A percentile compares a stretch with the other conserved stretches of the same genome.
These are phyloP conservation scores for Leccinum subgranulosum DNA, from an alignment of 768 basidiomycete species.

Conservation along the genomic window DNA sequence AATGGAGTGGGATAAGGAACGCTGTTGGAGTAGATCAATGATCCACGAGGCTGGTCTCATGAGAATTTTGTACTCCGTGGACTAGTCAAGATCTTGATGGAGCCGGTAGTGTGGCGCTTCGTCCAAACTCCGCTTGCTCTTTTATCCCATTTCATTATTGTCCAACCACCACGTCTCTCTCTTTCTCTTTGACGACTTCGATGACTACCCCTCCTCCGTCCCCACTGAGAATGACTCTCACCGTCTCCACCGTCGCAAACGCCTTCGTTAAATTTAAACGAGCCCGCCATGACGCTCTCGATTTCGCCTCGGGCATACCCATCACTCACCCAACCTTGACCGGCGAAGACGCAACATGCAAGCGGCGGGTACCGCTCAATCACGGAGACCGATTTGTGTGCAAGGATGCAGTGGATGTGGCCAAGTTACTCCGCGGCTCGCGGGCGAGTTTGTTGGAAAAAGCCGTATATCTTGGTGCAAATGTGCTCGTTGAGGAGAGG, in stretches of 20 bases:
- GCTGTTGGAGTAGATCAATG: not conserved
- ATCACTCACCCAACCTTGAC: slow-evolving; percentile 35
- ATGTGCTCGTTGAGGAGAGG: slow-evolving; percentile 68
- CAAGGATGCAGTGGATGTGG: slow-evolving; percentile 58
- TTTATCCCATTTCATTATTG: not conserved
- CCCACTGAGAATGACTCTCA: slow-evolving; percentile 21
- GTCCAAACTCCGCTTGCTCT: slow-evolving; percentile 23
- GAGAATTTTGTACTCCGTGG: not conserved
- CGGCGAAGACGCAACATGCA: slow-evolving; percentile 26
- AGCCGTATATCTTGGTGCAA: slow-evolving; percentile 49
- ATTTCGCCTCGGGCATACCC: slow-evolving; percentile 37
- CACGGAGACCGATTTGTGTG: slow-evolving; percentile 52
- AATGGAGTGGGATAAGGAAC: slow-evolving; percentile 38
- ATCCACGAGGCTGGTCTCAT: slow-evolving; percentile 12
- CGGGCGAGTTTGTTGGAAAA: slow-evolving; percentile 49
- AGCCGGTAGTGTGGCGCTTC: not conserved
- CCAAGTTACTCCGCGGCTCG: slow-evolving; percentile 53
- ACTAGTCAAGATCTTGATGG: not conserved
- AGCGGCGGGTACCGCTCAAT: slow-evolving; percentile 31
- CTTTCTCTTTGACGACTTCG: not conserved
- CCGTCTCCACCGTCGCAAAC: slow-evolving; percentile 43
- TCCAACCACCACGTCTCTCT: not conserved
- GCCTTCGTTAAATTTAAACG: slow-evolving; percentile 54
- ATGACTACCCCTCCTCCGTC: slow-evolving; percentile 24
- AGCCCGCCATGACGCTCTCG: slow-evolving; percentile 31